Evolutionary conservation across 2,329 filamentous ascomycete species (phyloP), one percentile per base, ranked within the genome.

Genomic region (Aspergillus sergii): DNA sequence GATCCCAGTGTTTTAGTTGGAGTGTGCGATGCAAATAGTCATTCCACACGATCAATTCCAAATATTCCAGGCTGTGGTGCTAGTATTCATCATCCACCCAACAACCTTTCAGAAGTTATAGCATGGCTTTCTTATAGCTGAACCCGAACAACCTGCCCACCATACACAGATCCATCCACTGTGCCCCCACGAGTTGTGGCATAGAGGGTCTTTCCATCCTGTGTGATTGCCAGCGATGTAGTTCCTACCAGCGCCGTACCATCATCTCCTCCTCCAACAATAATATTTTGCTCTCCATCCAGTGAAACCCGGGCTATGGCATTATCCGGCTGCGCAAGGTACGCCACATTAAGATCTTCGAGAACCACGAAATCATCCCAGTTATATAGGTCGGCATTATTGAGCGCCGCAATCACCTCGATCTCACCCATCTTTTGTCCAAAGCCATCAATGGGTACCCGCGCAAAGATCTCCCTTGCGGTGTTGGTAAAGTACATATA

Each of bases 281-380:
- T 45, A 56, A 32, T 58, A n/a, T 59, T 41, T 7, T 46, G 43
- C 16, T 11, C 43, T 7, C 66, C 66, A 60, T 63, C 50, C 1
- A 57, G 46, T 32, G 23, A 21, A 36, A 68, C 58, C 43, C 39
- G 46, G 12, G 55, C 61, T 14, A 68, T 39, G 3, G 59, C 32
- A 48, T 64, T 58, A 16, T 57, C 48, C 8, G 58, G 53, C 51
- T 63, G 63, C 19, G 63, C 64, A 32, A 68, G 55, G 34, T 68
- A 69, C 32, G 59, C 65, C 14, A 58, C 41, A 2, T 64, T 62
- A 36, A 46, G 36, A 12, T n/a, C 28, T 54, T 63, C 68, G 11
- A 68, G 23, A 23, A 57, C 51, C 21, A 46, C n/a, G 30, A 69
- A 68, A 51, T 69, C 68, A 53, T 69, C 68, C 63, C 60, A 64